Conservation (phyloP, 2,329 filamentous ascomycete species). For the Colletotrichum cereale region DNA sequence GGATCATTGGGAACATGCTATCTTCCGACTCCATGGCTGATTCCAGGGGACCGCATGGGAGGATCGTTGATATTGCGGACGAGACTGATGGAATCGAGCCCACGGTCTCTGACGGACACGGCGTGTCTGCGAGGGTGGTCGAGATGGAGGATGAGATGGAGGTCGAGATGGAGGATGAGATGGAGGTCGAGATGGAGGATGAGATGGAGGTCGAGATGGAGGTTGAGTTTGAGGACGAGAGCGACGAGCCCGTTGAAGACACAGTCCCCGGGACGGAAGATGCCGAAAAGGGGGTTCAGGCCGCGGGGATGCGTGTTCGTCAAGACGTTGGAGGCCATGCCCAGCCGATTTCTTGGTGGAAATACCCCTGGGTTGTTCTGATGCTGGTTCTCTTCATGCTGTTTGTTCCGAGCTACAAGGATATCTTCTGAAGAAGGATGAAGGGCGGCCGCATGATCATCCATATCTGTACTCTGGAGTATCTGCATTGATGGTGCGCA, state of each 20-base stretch:
- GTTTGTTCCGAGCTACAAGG: neutral
- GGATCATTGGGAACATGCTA: neutral
- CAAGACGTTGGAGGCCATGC: neutral
- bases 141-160: neutral
- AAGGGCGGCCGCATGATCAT: too few relatives aligned
- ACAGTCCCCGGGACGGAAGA: neutral
- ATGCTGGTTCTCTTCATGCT: constrained; percentile 1
- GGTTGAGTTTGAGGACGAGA: neutral
- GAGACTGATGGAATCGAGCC: neutral
- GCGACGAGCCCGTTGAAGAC: neutral
- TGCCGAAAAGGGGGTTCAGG: too few relatives aligned
- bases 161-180: neutral
- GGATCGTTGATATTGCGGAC: neutral
- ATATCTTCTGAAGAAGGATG: neutral
- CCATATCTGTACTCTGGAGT: neutral
- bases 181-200: neutral
- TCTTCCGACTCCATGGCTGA: neutral
- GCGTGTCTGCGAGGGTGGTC: neutral
- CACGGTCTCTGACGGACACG: neutral
- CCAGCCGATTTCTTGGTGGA: neutral
- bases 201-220: too few relatives aligned
- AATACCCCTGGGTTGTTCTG: neutral
- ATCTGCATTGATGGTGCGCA: accelerated
- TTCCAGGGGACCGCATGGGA: too few relatives aligned
- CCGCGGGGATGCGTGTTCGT: neutral